phyloP scores from a whole-genome alignment of 768 basidiomycete species.

The Coprinellus micaceus region DNA sequence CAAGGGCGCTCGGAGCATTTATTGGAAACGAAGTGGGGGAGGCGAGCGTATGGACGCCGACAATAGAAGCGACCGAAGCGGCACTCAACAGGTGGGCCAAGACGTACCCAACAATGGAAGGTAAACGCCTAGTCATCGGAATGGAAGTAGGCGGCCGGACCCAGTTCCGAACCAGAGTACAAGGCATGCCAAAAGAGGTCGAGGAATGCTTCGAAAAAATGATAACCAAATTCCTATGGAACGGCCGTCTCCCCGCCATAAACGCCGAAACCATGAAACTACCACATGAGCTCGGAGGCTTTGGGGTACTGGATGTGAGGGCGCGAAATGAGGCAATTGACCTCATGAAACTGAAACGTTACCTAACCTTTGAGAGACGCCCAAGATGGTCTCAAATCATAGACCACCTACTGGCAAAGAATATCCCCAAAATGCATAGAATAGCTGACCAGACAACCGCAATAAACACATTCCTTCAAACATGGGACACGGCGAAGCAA shows the following conservation, averaged over 20 bases:
- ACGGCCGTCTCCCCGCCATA: neutral
- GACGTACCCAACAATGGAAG: constrained; percentile 21
- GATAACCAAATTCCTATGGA: constrained; percentile 23
- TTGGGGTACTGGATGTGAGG: constrained; percentile 17
- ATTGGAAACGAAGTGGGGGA: constrained; percentile 27
- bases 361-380: constrained; percentile 12
- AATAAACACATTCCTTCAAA: neutral
- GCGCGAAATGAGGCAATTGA: constrained; percentile 21
- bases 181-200: constrained; percentile 25
- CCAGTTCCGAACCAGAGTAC: constrained; percentile 22
- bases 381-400: constrained; percentile 15
- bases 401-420: constrained; percentile 1
- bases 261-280: constrained; percentile 13
- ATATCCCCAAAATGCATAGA: neutral
- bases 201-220: constrained; percentile 17
- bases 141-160: constrained; percentile 22
- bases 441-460: constrained; percentile 3
- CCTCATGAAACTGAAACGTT: constrained; percentile 19
- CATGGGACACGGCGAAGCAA: neutral
- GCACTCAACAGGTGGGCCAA: constrained; percentile 21
- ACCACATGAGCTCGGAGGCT: constrained; percentile 16
- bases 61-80: constrained; percentile 22
- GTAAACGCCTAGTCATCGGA: constrained; percentile 17
- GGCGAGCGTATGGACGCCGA: constrained; percentile 19
- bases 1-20: constrained; percentile 31